These are phyloP conservation scores for Anaeromyces robustus DNA, from an alignment of 192 early-diverging fungal genomes.

Conservation along the genomic window DNA sequence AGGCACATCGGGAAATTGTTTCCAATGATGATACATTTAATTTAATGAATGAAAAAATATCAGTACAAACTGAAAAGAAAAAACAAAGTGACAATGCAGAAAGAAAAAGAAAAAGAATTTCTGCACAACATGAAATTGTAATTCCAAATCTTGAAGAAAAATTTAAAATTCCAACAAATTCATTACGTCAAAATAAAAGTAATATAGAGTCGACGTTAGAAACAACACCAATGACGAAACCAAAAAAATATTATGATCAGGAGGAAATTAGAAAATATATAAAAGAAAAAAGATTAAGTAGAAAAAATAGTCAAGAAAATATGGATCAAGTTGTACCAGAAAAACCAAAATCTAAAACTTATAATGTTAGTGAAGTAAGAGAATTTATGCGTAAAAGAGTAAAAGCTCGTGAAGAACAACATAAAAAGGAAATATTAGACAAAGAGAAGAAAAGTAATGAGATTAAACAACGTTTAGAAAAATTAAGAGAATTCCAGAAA, in stretches of 20 bases:
- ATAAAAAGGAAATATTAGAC: background rate
- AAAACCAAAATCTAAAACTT: background rate
- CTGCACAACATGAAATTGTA: background rate
- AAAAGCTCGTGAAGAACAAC: background rate
- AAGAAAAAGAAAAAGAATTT: background rate
- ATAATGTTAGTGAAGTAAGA: background rate
- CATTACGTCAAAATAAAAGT: background rate
- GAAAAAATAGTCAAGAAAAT: background rate
- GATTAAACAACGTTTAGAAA: background rate
- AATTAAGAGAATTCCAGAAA: background rate
- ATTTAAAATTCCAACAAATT: background rate
- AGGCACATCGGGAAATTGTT: background rate
- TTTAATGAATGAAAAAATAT: background rate
- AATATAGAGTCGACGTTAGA: background rate
- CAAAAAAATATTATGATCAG: background rate
- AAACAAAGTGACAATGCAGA: background rate
- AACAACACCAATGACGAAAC: background rate
- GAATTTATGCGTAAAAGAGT: background rate
- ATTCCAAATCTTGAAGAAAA: background rate
- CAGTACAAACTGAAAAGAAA: background rate
- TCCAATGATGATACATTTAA: no score
- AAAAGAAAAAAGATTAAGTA: background rate
- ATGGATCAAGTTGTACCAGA: background rate
- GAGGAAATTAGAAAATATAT: background rate
- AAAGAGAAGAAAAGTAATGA: background rate